Evolutionary conservation across 1,139 yeast genomes (phyloP), one percentile per base, ranked within the genome.

Genomic region (Sugiyamaella grinbergsii): DNA sequence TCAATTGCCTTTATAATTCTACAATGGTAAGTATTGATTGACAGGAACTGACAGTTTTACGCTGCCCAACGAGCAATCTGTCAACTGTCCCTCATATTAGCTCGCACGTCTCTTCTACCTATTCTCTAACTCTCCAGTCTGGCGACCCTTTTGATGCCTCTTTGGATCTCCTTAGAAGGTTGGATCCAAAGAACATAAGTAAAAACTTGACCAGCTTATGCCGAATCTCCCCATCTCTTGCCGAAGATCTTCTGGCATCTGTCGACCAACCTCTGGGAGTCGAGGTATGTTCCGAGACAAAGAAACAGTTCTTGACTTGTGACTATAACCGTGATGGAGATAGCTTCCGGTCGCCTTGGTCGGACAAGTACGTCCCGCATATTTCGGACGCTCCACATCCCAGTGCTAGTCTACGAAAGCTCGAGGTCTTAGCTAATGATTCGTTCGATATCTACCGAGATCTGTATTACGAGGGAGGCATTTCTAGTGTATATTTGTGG

Each of bases 291-390:
- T 62, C 71, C 36, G 68, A 75, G 51, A 68, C 81, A 6, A 86
- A 87, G 18, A 85, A 85, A 67, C 78, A 79, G 54, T 93, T 76
- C 67, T 75, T 93, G 56, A 81, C 93, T 50, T 93, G 98, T 70
- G 98, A 93, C 67, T 93, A 91, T 68, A 93, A 93, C 69, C 77
- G 98, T 58, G 98, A 93, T 63, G 93, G 95, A 5, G 98, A 93
- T 68, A 83, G 93, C 28, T 87, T 79, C 71, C 78, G 98, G 60
- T 87, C 96, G 0, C 98, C 98, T 2, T 91, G 94, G 91, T 78
- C 90, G 26, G 89, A 89, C 65, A 76, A 78, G 57, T 93, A 87
- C 69, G 82, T 78, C 57, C 96, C 96, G 0, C 66, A 80, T 18
- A 64, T 71, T n/a, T 71, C 73, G 11, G 85, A 79, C 31, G 90